phyloP scores from a whole-genome alignment of 73 alveolate species.

The Symbiodinium pilosum region DNA sequence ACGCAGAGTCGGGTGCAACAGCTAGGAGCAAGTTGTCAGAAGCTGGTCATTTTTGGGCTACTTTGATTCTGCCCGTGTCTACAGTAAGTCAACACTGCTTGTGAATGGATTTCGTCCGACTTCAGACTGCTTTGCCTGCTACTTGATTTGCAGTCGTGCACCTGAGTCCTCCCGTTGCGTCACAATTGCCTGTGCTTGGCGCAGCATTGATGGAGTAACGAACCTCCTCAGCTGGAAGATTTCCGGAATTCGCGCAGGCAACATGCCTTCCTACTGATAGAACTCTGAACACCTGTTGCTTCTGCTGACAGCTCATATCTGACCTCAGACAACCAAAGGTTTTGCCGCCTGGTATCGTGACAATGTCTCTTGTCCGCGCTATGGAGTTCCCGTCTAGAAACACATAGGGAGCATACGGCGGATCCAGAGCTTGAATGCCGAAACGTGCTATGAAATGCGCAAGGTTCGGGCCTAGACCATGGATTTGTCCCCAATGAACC shows the following conservation, averaged over 20 bases:
- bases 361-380: slow-evolving; percentile 18
- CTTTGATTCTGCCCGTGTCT: no score
- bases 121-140: no score
- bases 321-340: no score
- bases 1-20: no score
- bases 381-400: slow-evolving; percentile 8
- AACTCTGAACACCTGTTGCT: background rate
- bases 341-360: no score
- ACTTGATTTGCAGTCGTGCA: no score
- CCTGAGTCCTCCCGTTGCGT: slow-evolving; percentile 38
- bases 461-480: slow-evolving; percentile 66
- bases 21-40: no score
- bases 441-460: slow-evolving; percentile 47
- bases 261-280: background rate
- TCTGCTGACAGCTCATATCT: no score
- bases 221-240: background rate
- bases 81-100: no score
- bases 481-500: slow-evolving; percentile 80
- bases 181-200: slow-evolving; percentile 6
- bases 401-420: slow-evolving; percentile 61
- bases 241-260: background rate
- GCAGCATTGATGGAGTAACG: slow-evolving; percentile 30
- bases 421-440: slow-evolving; percentile 44
- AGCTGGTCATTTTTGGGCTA: no score
- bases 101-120: no score